Evolutionary conservation across 345 rosid genomes (phyloP).

Genomic region (Boechera stricta): DNA sequence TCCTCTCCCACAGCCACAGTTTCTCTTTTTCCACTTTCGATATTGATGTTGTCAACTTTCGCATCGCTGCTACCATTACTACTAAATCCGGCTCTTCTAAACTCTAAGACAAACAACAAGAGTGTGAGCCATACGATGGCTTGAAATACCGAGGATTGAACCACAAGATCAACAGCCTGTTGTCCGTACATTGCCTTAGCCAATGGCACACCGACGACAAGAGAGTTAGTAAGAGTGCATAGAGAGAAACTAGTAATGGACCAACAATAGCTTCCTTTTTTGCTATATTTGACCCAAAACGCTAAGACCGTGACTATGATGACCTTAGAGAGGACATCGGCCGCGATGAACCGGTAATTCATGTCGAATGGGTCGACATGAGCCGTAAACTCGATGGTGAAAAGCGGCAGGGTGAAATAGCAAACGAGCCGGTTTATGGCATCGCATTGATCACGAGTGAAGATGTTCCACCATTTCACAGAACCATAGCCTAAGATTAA

Average conservation of each 20-base stretch:
- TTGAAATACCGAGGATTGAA: slow-evolving; percentile 71
- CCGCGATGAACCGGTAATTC: slow-evolving; percentile 69
- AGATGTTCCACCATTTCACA: slow-evolving; percentile 84
- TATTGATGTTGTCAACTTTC: slow-evolving; percentile 28
- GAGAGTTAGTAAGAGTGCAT: slow-evolving; percentile 67
- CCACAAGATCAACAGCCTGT: slow-evolving; percentile 73
- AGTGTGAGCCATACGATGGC: slow-evolving; percentile 75
- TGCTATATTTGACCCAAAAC: slow-evolving; percentile 67
- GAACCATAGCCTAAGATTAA: slow-evolving; percentile 83
- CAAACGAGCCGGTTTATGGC: slow-evolving; percentile 80
- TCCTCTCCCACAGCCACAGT: slow-evolving; percentile 26
- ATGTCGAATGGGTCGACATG: slow-evolving; percentile 76
- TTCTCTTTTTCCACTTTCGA: slow-evolving; percentile 29
- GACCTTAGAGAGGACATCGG: slow-evolving; percentile 71
- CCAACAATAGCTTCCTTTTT: slow-evolving; percentile 76
- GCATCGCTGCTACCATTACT: slow-evolving; percentile 8
- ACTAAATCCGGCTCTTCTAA: slow-evolving; percentile 47
- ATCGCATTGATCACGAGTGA: slow-evolving; percentile 74
- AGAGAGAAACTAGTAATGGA: slow-evolving; percentile 82
- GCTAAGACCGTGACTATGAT: slow-evolving; percentile 59
- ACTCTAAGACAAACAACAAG: slow-evolving; percentile 74
- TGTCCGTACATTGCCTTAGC: slow-evolving; percentile 78
- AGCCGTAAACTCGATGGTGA: slow-evolving; percentile 72
- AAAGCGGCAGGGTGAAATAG: slow-evolving; percentile 84
- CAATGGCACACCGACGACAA: slow-evolving; percentile 78